Evolutionary conservation across 148 eudicot genomes (phyloP), one percentile per base, ranked within the genome.

Genomic region (Rhododendron mucronatum): DNA sequence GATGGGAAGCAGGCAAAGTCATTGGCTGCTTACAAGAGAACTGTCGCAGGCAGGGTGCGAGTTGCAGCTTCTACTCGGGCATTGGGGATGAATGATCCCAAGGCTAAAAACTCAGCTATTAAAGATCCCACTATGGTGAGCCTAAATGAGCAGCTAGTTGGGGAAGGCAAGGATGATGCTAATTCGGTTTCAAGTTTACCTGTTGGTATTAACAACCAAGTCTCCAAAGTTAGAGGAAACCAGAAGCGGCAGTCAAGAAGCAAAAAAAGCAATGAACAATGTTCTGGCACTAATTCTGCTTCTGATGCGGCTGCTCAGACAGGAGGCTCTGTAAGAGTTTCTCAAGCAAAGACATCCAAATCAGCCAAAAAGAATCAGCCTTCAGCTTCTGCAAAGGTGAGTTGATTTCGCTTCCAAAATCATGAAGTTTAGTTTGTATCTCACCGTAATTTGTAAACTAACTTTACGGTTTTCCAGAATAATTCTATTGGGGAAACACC

Each of bases 251-350:
- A 84, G 79, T 88, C 95, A 3, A 83, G 86, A 87, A 93, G 86
- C 90, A 92, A 92, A 84, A 93, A 89, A 89, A 90, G 86, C 79
- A 92, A 91, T 82, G 90, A 87, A 28, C 89, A 89, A 88, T 81
- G 84, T 74, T 75, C 92, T 75, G 91, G 78, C 28, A 18, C 86
- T 71, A 71, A 78, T 65, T 85, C 90, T 41, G 65, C 94, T 87
- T 82, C 91, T 88, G 92, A 85, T 85, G 86, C 73, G 81, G 85
- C 83, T 67, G 88, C 48, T 81, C 76, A 55, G 44, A 80, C 88
- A 59, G 89, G 85, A 83, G 83, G 53, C 83, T 82, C 90, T 37
- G 88, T 76, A 71, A 89, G 33, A 18, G 89, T 37, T 74, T 73
- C 91, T 82, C 57, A 30, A 82, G 84, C 87, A 79, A 89, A 84